phyloP scores from a whole-genome alignment of 2,329 filamentous ascomycete species.

The Trichophyton equinum region DNA sequence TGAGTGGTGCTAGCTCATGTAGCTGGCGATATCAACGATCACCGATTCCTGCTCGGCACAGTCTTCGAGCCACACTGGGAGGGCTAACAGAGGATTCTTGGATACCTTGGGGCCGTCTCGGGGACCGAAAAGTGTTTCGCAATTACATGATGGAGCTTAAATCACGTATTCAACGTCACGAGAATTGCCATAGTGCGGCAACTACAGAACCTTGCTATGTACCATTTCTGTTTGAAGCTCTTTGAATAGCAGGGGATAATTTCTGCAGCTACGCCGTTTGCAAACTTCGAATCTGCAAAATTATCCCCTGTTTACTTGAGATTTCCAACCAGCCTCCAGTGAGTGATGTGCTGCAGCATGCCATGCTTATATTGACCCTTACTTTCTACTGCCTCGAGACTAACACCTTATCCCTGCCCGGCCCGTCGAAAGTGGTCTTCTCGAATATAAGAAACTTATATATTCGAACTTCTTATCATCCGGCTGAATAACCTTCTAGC shows the following conservation, averaged over 20 bases:
- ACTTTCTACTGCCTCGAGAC: neutral
- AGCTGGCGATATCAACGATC: neutral
- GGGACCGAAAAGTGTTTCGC: neutral
- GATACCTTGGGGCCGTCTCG: neutral
- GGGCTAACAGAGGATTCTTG: neutral
- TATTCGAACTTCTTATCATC: neutral
- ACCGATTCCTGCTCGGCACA: neutral
- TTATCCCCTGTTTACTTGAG: neutral
- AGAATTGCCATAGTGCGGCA: neutral
- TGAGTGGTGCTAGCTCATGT: neutral
- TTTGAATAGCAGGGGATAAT: neutral
- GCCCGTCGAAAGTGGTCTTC: neutral
- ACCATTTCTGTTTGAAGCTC: neutral
- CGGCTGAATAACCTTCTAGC: neutral
- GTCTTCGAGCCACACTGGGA: neutral
- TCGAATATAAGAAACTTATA: neutral
- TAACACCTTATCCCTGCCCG: neutral
- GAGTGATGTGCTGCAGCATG: neutral
- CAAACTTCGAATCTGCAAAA: neutral
- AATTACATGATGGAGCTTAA: neutral
- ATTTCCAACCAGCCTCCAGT: neutral
- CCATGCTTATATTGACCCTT: neutral
- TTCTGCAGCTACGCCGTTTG: conserved; percentile 1
- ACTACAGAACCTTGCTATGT: neutral
- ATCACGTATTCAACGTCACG: neutral